Base-by-base conservation (phyloP, 2,329 filamentous ascomycete genomes). In the Aspergillus vadensis region DNA sequence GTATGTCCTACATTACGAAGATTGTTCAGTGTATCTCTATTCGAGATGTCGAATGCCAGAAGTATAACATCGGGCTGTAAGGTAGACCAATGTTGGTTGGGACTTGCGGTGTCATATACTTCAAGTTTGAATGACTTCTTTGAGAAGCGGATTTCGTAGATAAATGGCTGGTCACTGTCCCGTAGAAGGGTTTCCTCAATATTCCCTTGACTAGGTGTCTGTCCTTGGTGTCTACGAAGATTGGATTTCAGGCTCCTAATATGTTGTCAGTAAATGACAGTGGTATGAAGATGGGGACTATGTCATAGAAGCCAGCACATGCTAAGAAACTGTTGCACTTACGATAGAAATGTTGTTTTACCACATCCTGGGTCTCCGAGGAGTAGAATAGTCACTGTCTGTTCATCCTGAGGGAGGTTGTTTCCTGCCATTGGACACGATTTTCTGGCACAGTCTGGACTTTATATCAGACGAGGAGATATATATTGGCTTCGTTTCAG, bases 321-420 rank as follows among this genome's bases (percentile, higher is more conserved):
- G 17, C 12, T 47, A 52, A 3, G 7, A 27, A 27, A 51, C 47
- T 49, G 30, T 27, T 55, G 48, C 47, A 82, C 84, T 72, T 77
- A 87, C 83, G 85, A 85, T 63, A 88, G 73, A 63, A 88, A 87
- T 9, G 84, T 86, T 54, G 85, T 85, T 74, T 88, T 88, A 59
- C 86, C 86, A 49, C 86, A 84, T 54, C 82, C 84, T 39, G 80
- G 69, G 60, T 87, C 85, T 55, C 86, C 86, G 2, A 88, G 76
- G 15, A 88, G 75, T 6, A 88, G 77, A 53, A 88, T 63, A 4
- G 71, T 76, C 25, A 76, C 73, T n/a, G 59, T 63, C 19, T 64
- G 58, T 21, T 56, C 41, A n/a, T 57, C 54, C 12, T 59, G 56
- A 54, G 21, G 47, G 23, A 17, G 39, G 4, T 51, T 50, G 23